Conservation (phyloP, 2,329 filamentous ascomycete genomes). For the Pezicula radicicola region DNA sequence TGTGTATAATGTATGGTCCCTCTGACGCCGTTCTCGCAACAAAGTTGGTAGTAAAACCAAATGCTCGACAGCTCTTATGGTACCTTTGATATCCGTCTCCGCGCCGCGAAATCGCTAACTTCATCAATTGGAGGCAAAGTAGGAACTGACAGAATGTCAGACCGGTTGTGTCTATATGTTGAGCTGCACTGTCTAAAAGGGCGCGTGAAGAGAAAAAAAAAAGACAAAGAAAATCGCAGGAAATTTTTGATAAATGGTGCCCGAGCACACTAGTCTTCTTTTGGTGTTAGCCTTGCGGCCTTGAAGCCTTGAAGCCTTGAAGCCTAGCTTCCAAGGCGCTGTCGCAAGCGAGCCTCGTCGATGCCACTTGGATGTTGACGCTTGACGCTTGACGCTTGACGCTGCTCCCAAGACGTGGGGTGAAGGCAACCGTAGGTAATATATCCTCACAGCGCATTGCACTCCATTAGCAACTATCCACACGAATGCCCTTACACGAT, state of each 20-base stretch:
- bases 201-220: constrained; percentile 56
- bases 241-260: constrained; percentile 15
- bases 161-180: constrained; percentile 56
- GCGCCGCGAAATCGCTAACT: constrained; percentile 56
- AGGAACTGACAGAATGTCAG: constrained; percentile 67
- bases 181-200: constrained; percentile 84
- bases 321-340: constrained; percentile 3
- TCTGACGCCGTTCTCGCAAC: constrained; percentile 78
- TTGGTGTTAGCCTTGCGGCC: constrained; percentile 1
- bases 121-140: constrained; percentile 59
- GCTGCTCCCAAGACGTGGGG: constrained; percentile 20
- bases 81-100: constrained; percentile 48
- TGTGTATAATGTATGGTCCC: constrained; percentile 59
- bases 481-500: constrained; percentile 17
- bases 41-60: constrained; percentile 43
- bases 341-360: constrained; percentile 8
- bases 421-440: constrained; percentile 6
- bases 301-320: constrained; percentile 4
- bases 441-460: constrained; percentile 6
- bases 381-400: not conserved
- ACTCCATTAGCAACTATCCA: not conserved
- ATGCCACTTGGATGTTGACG: not conserved
- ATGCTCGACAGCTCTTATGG: constrained; percentile 56
- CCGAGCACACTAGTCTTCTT: constrained; percentile 10
- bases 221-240: constrained; percentile 24